Base-by-base conservation (phyloP, 2,329 filamentous ascomycete species). In the Huntiella savannae region DNA sequence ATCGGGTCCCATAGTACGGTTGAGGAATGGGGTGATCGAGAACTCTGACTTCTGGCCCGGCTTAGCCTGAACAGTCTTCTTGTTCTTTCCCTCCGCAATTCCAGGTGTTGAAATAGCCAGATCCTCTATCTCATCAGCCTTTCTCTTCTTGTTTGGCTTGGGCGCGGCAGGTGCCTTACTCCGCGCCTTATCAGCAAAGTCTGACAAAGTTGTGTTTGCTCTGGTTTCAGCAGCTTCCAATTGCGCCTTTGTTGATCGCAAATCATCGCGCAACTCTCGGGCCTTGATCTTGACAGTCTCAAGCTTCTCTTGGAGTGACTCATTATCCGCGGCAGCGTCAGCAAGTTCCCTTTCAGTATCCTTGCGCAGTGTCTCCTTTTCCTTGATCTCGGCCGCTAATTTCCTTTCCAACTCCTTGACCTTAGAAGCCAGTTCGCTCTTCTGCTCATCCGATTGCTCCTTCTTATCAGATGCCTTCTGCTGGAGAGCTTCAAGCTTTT, bases 11-110 rank as follows among this genome's bases (percentile, higher is more conserved):
- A 70, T 76, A 19, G 75, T 79, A 43, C 79, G 76, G 60, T 87
- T 93, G 51, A 96, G 68, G 65, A 93, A 95, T 0, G 88, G 88
- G 0, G 88, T 96, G 52, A 95, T 85, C 3, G 86, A 94, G 60
- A 96, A 95, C 2, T 73, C 78, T 0, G 87, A 95, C 60, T 94
- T 95, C 57, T 93, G 84, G 28, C 82, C 85, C 4, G 82, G 66
- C 10, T 56, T 46, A 1, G 62, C 54, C 47, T 75, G 63, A 1
- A 73, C 69, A 34, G 73, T 70, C 57, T 76, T 78, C 60, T 78
- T 81, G 37, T 64, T 64, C 52, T 63, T 66, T 47, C 57, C 54
- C 44, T 61, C 57, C 49, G 63, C 51, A 42, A 65, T 58, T 53
- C 65, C 45, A 57, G 65, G 60, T 4, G 71, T 66, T 37, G 67